Conservation (phyloP, 164 flowering plant genomes). For the Nelumbo lutea region DNA sequence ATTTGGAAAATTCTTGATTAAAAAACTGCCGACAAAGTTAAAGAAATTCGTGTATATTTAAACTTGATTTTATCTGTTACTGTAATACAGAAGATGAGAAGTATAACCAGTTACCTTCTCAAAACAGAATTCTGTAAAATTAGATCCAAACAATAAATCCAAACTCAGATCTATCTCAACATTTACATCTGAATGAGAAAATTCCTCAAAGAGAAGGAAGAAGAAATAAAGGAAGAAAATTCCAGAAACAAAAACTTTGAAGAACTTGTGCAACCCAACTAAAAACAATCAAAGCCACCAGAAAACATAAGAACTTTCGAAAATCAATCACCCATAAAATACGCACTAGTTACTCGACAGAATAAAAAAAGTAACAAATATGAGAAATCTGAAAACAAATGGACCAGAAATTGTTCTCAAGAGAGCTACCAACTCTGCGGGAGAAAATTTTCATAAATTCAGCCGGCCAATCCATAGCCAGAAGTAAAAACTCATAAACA, state of each 20-base stretch:
- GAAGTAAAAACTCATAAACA: neutral
- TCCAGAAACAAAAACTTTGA: neutral
- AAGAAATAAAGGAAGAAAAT: neutral
- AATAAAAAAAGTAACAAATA: neutral
- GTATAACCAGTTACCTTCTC: neutral
- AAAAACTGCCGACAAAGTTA: neutral
- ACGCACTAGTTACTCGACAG: neutral
- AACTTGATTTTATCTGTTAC: neutral
- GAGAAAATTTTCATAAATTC: neutral
- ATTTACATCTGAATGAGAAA: neutral
- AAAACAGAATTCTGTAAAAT: neutral
- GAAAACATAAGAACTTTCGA: neutral
- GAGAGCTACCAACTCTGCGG: neutral
- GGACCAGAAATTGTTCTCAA: neutral
- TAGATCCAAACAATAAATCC: neutral
- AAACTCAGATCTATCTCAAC: constrained; percentile 7
- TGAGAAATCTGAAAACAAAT: neutral
- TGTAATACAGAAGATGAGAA: neutral
- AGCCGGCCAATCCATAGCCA: neutral
- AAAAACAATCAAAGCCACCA: neutral
- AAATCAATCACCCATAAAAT: neutral
- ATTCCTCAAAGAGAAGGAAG: neutral
- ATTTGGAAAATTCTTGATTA: neutral
- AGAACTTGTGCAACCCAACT: neutral
- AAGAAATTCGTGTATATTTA: neutral